Evolutionary conservation across 108 stramenopile species (phyloP), one percentile per base, ranked within the genome.

Genomic region (Cyclotella baltica): DNA sequence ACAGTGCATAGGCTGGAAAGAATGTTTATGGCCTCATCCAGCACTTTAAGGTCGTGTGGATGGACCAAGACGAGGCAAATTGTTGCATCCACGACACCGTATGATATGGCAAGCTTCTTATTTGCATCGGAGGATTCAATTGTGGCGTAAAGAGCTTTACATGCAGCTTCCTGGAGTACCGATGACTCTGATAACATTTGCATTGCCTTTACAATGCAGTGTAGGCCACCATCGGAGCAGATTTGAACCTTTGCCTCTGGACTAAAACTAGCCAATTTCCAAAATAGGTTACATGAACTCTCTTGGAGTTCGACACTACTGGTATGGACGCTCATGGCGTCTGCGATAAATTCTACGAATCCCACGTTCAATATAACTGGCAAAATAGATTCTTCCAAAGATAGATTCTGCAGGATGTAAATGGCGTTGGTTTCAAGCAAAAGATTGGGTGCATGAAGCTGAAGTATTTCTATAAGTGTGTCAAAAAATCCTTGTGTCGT

Each of bases 11-110:
- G 31, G 47, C 70, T 87, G 6, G 75, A 69, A 2, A 90, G 64
- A 18, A 90, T 72, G 11, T 81, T 82, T 50, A 82, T 70, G 1
- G 89, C 89, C 19, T 79, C 83, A 51, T 87, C 84, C n/a, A 90
- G 63, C 27, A 84, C 72, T 19, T 53, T 20, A 43, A 73, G 25
- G 30, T 70, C 61, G 22, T 71, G 53, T 1, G 83, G 87, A 46
- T 88, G 87, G 73, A 87, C 83, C 22, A 85, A 62, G 61, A 90
- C 64, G 27, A 83, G 52, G 40, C 87, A 88, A 29, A 78, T 65
- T 33, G 87, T 70, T 27, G 86, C 84, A 75, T 88, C 89, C 19
- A 88, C 67, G 0, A 73, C 86, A 28, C 86, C 86, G 16, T 37
- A 67, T 43, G 70, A 83, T 13, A 87, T 70, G 9, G 76, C 52